phyloP scores from a whole-genome alignment of 805 yeast species.

The Metschnikowia vanudenii region DNA sequence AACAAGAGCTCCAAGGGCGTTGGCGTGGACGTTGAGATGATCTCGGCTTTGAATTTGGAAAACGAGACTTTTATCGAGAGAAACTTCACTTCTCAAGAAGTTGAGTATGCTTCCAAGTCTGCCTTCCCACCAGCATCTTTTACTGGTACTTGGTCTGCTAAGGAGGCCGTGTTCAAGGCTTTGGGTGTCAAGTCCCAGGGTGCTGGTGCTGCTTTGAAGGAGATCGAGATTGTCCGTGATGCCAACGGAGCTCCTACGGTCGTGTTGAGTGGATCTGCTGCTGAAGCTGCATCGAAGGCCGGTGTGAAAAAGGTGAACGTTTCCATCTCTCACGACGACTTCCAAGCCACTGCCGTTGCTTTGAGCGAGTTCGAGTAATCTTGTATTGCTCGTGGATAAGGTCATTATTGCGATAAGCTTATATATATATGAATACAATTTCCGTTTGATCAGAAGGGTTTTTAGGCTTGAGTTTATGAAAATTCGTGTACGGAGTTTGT shows the following conservation, averaged over 20 bases:
- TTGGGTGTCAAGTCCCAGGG: slow-evolving; percentile 87
- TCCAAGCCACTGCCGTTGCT: slow-evolving; percentile 98
- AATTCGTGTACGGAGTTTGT: no score
- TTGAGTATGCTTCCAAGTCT: slow-evolving; percentile 70
- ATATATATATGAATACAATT: not conserved
- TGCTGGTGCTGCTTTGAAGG: slow-evolving; percentile 90
- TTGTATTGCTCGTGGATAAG: not conserved
- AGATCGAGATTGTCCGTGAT: slow-evolving; percentile 81
- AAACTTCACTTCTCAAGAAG: slow-evolving; percentile 83
- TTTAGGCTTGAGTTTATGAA: no score
- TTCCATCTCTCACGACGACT: slow-evolving; percentile 93
- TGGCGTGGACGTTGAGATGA: slow-evolving; percentile 96
- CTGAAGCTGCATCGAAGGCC: slow-evolving; percentile 63
- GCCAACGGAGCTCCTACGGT: slow-evolving; percentile 82
- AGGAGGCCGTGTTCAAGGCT: slow-evolving; percentile 98
- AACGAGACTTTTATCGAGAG: slow-evolving; percentile 90
- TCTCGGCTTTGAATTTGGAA: slow-evolving; percentile 75
- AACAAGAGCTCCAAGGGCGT: slow-evolving; percentile 66
- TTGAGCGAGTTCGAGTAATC: slow-evolving; percentile 48
- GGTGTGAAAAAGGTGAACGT: slow-evolving; percentile 76
- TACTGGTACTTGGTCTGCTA: slow-evolving; percentile 99
- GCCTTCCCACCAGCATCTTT: slow-evolving; percentile 83
- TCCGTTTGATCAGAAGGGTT: no score
- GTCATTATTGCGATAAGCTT: not conserved
- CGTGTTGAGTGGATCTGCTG: slow-evolving; percentile 71